Conservation (phyloP, 176 grass and related monocot genomes). For the Cenchrus fungigraminus region DNA sequence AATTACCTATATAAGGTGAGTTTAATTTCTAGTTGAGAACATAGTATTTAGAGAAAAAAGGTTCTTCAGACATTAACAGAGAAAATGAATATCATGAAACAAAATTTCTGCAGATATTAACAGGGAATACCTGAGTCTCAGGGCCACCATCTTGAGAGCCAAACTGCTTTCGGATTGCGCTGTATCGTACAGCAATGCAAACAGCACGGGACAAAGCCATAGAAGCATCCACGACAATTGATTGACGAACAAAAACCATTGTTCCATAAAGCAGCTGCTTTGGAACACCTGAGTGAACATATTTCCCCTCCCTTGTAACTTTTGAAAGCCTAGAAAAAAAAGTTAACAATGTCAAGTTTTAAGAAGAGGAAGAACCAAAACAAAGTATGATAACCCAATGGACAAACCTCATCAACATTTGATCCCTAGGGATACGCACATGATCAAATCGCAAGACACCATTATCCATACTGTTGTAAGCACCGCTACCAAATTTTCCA, state of each 20-base stretch:
- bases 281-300: slow-evolving; percentile 92
- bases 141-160: slow-evolving; percentile 77
- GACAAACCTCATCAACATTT: slow-evolving; percentile 91
- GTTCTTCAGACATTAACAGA: background rate
- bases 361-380: background rate
- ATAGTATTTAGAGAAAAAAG: no score
- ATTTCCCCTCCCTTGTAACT: slow-evolving; percentile 93
- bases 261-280: slow-evolving; percentile 92
- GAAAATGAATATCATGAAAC: background rate
- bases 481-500: slow-evolving; percentile 91
- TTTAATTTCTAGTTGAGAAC: no score
- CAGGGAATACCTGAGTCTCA: slow-evolving; percentile 73
- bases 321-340: slow-evolving; percentile 76
- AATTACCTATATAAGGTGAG: no score
- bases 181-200: slow-evolving; percentile 95
- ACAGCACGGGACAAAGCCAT: slow-evolving; percentile 89
- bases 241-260: slow-evolving; percentile 94
- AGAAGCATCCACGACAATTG: slow-evolving; percentile 92
- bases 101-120: background rate
- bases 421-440: slow-evolving; percentile 95
- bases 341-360: background rate
- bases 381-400: background rate
- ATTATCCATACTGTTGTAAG: slow-evolving; percentile 99
- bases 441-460: slow-evolving; percentile 91
- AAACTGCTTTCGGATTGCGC: slow-evolving; percentile 88